A percentile compares a stretch with the other conserved stretches of the same genome.
Conservation (phyloP, 768 basidiomycete genomes). For the Pleurotus citrinopileatus region DNA sequence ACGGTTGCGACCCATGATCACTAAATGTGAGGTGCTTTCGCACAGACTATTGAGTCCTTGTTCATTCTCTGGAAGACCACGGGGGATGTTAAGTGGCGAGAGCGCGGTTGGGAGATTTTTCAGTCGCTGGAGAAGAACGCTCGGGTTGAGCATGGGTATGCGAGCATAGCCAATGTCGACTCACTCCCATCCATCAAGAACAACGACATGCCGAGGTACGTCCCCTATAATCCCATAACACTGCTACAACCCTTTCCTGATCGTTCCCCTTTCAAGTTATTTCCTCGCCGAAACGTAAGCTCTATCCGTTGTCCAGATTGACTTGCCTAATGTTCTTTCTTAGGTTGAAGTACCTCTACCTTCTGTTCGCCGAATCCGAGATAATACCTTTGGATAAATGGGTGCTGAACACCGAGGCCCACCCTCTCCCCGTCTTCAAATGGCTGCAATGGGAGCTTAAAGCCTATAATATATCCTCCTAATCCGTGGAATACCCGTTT, state of each 20-base stretch:
- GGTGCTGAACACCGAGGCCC: constrained; percentile 71
- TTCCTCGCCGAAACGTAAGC: constrained; percentile 49
- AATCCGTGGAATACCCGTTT: background rate
- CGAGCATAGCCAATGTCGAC: constrained; percentile 51
- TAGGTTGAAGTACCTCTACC: constrained; percentile 62
- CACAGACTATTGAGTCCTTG: constrained; percentile 69
- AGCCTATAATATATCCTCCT: constrained; percentile 31
- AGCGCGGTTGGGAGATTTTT: constrained; percentile 70
- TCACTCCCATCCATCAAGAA: constrained; percentile 29
- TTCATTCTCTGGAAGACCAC: constrained; percentile 75
- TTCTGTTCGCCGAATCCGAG: constrained; percentile 60
- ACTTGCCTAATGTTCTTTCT: constrained; percentile 32
- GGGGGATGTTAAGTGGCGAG: constrained; percentile 65
- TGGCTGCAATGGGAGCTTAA: constrained; percentile 54
- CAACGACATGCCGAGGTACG: constrained; percentile 74
- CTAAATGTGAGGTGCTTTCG: background rate
- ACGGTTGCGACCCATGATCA: background rate
- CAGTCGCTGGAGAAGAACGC: constrained; percentile 60
- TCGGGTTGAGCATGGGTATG: constrained; percentile 58
- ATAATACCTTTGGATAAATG: constrained; percentile 48
- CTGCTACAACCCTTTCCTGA: background rate
- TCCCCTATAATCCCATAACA: constrained; percentile 9
- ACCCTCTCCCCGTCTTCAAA: constrained; percentile 65
- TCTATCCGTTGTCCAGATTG: constrained; percentile 19
- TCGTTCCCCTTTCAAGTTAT: constrained; percentile 29